Conservation (phyloP, 176 grass and related monocot genomes). For the Oryza punctata region DNA sequence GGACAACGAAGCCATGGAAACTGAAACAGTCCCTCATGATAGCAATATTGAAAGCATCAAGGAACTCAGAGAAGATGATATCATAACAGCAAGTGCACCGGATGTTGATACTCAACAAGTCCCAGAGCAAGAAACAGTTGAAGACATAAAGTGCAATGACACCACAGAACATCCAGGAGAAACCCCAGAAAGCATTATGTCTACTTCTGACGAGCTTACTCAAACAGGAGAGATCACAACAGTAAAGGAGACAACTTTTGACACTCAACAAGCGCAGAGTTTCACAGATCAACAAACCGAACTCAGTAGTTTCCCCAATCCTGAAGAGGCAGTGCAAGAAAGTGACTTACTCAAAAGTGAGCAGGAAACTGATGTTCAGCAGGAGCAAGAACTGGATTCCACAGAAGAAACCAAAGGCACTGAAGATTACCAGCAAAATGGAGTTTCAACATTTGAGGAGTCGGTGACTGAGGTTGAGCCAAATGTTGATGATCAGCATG, state of each 20-base stretch:
- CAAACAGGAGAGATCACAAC: constrained; percentile 28
- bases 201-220: constrained; percentile 31
- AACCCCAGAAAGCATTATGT: neutral
- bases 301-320: neutral
- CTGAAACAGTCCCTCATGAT: constrained; percentile 17
- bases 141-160: constrained; percentile 15
- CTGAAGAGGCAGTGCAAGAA: constrained; percentile 23
- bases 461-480: neutral
- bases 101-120: constrained; percentile 24
- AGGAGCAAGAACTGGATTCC: constrained; percentile 28
- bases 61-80: constrained; percentile 2
- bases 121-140: constrained; percentile 24
- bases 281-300: constrained; percentile 24
- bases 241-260: neutral
- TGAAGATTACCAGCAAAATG: constrained; percentile 28
- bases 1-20: constrained; percentile 21
- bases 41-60: constrained; percentile 19
- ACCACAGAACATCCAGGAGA: constrained; percentile 34
- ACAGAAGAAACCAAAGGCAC: constrained; percentile 29
- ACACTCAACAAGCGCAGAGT: constrained; percentile 26
- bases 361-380: neutral
- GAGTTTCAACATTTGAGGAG: constrained; percentile 33
- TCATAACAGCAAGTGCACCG: constrained; percentile 24
- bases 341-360: constrained; percentile 7
- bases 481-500: constrained; percentile 32